Conservation (phyloP, 768 basidiomycete species). For the Boletus pseudo-olivaceus region DNA sequence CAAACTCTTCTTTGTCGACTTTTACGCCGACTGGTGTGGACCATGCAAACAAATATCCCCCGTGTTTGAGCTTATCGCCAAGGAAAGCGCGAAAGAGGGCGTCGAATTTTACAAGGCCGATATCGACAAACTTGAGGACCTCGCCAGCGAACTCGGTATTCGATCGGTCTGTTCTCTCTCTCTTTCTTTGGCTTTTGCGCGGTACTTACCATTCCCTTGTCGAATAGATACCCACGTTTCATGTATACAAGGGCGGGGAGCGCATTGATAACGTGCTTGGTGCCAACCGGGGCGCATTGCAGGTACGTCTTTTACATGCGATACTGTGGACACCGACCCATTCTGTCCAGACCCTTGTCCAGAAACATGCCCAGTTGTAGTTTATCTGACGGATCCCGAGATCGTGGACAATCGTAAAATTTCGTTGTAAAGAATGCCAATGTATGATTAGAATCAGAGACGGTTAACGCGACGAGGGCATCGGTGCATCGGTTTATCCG, state of each 20-base stretch:
- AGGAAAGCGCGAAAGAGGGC: conserved; percentile 8
- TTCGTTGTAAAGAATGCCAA: neutral
- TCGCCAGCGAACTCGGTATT: conserved; percentile 50
- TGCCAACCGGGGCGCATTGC: neutral
- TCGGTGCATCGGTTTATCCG: neutral
- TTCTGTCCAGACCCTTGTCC: neutral
- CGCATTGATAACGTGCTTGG: neutral
- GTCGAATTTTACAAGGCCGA: conserved; percentile 72
- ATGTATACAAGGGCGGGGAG: neutral
- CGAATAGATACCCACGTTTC: conserved; percentile 21
- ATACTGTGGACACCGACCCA: neutral
- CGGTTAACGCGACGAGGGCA: neutral
- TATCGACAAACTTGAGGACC: conserved; percentile 50
- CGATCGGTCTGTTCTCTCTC: conserved; percentile 43
- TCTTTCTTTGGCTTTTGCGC: too few species aligned
- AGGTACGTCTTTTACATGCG: neutral
- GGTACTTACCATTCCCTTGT: neutral
- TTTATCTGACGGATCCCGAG: too few species aligned
- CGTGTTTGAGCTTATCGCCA: neutral
- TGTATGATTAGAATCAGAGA: neutral
- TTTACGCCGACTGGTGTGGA: conserved; percentile 19
- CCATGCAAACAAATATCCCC: conserved; percentile 19
- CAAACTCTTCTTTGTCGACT: conserved; percentile 18
- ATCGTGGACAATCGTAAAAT: too few species aligned
- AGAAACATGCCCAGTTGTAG: neutral